Base-by-base conservation (phyloP, 2,329 filamentous ascomycete species). In the Exserohilum rostratum region DNA sequence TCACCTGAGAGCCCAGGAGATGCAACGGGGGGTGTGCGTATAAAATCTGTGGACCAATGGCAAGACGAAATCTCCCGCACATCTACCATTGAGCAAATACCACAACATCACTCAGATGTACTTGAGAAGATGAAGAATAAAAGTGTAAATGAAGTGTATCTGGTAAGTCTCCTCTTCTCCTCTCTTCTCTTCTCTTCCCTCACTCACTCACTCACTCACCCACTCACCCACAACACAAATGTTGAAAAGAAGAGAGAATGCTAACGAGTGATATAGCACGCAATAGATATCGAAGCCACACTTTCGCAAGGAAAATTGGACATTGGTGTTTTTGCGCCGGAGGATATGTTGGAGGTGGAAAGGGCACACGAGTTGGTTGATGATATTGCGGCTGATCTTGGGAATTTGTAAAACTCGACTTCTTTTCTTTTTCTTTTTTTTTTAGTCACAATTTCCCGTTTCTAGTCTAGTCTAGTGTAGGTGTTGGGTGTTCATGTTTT, bases 211-310 rank as follows among this genome's bases (percentile, higher is more conserved):
- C 62, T n/a, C n/a, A n/a, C n/a, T n/a, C n/a, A n/a, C n/a, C n/a
- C n/a, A n/a, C n/a, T n/a, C n/a, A n/a, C n/a, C n/a, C n/a, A n/a
- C n/a, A n/a, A n/a, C n/a, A n/a, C n/a, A n/a, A n/a, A n/a, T n/a
- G n/a, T n/a, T n/a, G n/a, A n/a, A n/a, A n/a, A n/a, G n/a, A n/a
- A n/a, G n/a, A n/a, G n/a, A n/a, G n/a, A n/a, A n/a, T n/a, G n/a
- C n/a, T n/a, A n/a, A n/a, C n/a, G n/a, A n/a, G n/a, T n/a, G n/a
- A 13, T 49, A 40, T 61, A 85, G 81, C 76, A 82, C 59, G 77
- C 82, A 9, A 62, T 86, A 25, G 84, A 87, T 65, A 65, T 86
- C 11, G 84, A 86, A 71, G 78, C 80, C 7, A 82, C 81, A 7
- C 68, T 85, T 15, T 68, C 75, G 6, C 68, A 79, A 31, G 79